Evolutionary conservation across 108 stramenopile genomes (phyloP).

Genomic region (Conticribra guillardii): DNA sequence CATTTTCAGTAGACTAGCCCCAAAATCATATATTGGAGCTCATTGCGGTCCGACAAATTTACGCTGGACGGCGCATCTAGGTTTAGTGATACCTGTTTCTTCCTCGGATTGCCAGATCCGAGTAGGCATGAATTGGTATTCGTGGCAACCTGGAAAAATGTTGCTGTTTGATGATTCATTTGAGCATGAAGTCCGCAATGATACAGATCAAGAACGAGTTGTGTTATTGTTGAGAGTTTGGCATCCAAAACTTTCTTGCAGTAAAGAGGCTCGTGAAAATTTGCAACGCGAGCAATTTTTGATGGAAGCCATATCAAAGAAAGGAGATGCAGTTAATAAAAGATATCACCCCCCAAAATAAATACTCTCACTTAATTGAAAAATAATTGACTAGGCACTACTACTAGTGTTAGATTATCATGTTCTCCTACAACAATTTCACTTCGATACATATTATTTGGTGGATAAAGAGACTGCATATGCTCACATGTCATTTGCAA

Average conservation of each 20-base stretch:
- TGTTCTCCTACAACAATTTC: too few relatives aligned
- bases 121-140: conserved; percentile 64
- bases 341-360: conserved; percentile 18
- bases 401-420: too few relatives aligned
- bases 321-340: conserved; percentile 29
- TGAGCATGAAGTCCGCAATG: conserved; percentile 83
- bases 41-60: conserved; percentile 81
- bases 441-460: too few relatives aligned
- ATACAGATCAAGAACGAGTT: conserved; percentile 58
- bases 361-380: too few relatives aligned
- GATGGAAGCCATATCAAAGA: conserved; percentile 20
- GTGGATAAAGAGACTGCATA: too few relatives aligned
- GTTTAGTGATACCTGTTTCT: conserved; percentile 64
- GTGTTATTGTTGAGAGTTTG: conserved; percentile 76
- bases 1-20: conserved; percentile 76
- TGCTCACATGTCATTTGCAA: too few relatives aligned
- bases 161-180: conserved; percentile 87
- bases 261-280: not conserved
- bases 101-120: conserved; percentile 56
- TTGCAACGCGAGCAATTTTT: conserved; percentile 22
- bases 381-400: too few relatives aligned
- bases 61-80: conserved; percentile 81
- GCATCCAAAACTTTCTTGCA: conserved; percentile 63
- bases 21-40: conserved; percentile 59
- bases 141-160: conserved; percentile 70